phyloP scores from a whole-genome alignment of 2,329 filamentous ascomycete genomes.

The Ophiostoma perfectum region DNA sequence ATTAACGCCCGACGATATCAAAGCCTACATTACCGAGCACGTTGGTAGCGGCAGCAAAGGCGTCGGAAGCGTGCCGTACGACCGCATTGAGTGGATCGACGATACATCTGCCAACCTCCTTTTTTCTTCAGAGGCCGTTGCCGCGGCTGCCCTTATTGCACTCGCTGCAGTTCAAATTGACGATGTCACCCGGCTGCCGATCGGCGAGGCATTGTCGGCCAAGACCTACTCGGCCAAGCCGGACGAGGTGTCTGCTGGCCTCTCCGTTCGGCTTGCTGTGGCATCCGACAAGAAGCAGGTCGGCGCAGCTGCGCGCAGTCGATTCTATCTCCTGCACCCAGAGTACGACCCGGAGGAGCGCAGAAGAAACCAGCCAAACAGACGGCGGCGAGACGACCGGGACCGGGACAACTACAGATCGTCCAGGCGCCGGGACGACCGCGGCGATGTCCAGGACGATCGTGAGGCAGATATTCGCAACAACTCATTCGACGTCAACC shows the following conservation, averaged over 20 bases:
- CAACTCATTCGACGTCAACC: conserved; percentile 58
- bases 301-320: conserved; percentile 72
- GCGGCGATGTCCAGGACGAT: conserved; percentile 40
- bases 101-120: conserved; percentile 85
- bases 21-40: conserved; percentile 65
- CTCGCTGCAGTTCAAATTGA: conserved; percentile 41
- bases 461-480: conserved; percentile 47
- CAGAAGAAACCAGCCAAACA: conserved; percentile 46
- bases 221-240: conserved; percentile 64
- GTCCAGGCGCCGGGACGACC: conserved; percentile 18
- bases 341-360: conserved; percentile 78
- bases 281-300: conserved; percentile 71
- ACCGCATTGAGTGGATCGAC: conserved; percentile 86
- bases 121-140: conserved; percentile 54
- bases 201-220: conserved; percentile 61
- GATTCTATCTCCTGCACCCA: conserved; percentile 88
- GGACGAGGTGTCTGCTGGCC: conserved; percentile 59
- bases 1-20: conserved; percentile 74
- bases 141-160: conserved; percentile 50
- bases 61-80: conserved; percentile 39
- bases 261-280: conserved; percentile 70
- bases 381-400: conserved; percentile 48
- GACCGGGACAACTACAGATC: conserved; percentile 28
- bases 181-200: conserved; percentile 46
- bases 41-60: conserved; percentile 47